Evolutionary conservation across 345 rosid genomes (phyloP).

Genomic region (Eucalyptus erythrocorys): DNA sequence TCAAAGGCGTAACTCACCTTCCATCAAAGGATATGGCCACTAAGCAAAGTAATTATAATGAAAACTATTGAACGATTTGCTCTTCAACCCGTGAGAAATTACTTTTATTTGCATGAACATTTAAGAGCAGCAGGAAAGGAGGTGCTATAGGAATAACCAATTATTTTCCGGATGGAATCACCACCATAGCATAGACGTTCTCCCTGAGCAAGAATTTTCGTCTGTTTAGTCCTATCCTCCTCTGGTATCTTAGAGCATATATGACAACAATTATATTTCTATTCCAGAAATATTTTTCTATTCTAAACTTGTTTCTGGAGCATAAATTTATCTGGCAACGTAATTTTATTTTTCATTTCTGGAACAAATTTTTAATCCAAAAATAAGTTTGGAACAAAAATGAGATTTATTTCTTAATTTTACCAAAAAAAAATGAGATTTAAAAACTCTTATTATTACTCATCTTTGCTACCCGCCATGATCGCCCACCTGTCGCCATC

Average conservation of each 20-base stretch:
- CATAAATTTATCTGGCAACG: rapidly evolving
- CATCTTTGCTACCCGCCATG: rapidly evolving
- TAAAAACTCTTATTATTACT: no score
- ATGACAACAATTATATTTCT: no score
- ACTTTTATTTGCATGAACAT: not conserved
- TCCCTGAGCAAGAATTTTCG: not conserved
- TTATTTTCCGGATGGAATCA: not conserved
- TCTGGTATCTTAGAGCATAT: not conserved
- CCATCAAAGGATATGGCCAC: not conserved
- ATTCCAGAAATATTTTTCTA: no score
- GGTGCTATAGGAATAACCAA: not conserved
- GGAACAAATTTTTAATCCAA: rapidly evolving
- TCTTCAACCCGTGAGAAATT: not conserved
- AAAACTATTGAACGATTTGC: not conserved
- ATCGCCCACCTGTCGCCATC: rapidly evolving
- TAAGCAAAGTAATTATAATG: not conserved
- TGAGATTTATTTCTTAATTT: no score
- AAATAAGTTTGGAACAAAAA: rapidly evolving
- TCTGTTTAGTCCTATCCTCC: not conserved
- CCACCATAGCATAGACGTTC: not conserved
- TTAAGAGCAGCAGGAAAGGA: not conserved
- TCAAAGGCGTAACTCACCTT: no score
- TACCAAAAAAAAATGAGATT: no score
- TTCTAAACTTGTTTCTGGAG: no score
- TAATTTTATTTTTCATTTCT: no score